Conservation (phyloP, 148 eudicot species). For the Mesembryanthemum crystallinum region DNA sequence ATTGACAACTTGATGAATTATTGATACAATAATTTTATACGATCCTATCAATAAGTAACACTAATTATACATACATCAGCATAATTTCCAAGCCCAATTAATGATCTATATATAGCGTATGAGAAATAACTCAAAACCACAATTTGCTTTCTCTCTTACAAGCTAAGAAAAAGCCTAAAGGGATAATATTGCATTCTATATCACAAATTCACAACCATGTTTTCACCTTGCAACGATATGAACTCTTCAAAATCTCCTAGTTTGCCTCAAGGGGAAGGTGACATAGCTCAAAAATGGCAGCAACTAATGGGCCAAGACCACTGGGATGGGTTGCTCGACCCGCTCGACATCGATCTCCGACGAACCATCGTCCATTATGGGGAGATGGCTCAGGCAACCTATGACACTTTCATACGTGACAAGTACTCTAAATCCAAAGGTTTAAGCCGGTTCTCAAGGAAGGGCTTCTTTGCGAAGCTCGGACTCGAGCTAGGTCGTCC, state of each 20-base stretch:
- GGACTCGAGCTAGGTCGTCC: constrained; percentile 33
- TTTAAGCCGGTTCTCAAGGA: constrained; percentile 37
- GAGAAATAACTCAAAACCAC: background rate
- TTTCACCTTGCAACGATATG: background rate
- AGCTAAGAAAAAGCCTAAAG: background rate
- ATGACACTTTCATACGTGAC: constrained; percentile 52
- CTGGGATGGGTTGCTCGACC: constrained; percentile 69
- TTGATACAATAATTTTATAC: background rate
- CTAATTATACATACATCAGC: no score
- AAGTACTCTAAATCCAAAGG: constrained; percentile 58
- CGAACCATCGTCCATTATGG: constrained; percentile 68
- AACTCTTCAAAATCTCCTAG: background rate
- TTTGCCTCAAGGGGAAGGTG: background rate
- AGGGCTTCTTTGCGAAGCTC: constrained; percentile 37
- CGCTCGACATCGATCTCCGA: constrained; percentile 63
- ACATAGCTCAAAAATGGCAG: constrained; percentile 59
- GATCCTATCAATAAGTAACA: background rate
- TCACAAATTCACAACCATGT: background rate
- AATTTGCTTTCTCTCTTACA: background rate
- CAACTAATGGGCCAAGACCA: constrained; percentile 54
- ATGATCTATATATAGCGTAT: background rate
- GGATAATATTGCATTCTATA: background rate
- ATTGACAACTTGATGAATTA: no score
- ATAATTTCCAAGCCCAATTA: no score
- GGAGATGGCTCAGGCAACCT: constrained; percentile 66